Evolutionary conservation across 805 yeast species (phyloP), one percentile per base, ranked within the genome.

Genomic region (Blastobotrys muscicola): DNA sequence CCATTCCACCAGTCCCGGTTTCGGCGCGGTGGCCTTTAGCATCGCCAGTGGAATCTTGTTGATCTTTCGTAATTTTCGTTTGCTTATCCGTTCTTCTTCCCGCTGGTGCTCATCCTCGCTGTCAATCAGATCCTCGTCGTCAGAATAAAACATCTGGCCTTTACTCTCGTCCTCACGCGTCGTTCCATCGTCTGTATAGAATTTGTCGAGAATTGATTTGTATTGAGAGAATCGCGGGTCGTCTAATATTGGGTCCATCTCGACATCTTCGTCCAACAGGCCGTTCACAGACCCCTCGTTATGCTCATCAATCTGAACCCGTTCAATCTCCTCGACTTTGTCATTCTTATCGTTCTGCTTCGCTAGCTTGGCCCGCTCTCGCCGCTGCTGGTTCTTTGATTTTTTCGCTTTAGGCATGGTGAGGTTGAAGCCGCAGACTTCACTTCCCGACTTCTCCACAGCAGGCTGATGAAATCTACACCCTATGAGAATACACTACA

Each of bases 1-100:
- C 94, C 94, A 82, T 50, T 87, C 94, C 1, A 90, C 80, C 3
- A 79, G 57, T 45, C 84, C 85, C 0, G 97, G 97, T 23, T 66
- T 65, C 1, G 63, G 50, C 0, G 83, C 69, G 15, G 67, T 59
- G 0, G 82, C 69, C 57, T 89, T 90, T 42, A 90, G 65, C 7
- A 70, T 67, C 0, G 89, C 76, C 11, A 90, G 60, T 1, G 92
- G 74, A 0, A 85, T 73, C 51, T 80, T 79, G 41, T 71, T 68
- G 38, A 61, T 55, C 47, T 70, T 70, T 36, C 78, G 68, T 20
- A 69, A 63, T 56, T 81, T 79, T 43, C 75, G 69, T 45, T 71
- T 76, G 11, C 71, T 47, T 29, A 50, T 45, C 4, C 56, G 53
- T 10, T 48, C 51, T 9, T 55, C 49, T 14, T 49, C 53, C 29